Evolutionary conservation across 2,329 filamentous ascomycete genomes (phyloP), one percentile per base, ranked within the genome.

Genomic region (Corinectria fuckeliana): DNA sequence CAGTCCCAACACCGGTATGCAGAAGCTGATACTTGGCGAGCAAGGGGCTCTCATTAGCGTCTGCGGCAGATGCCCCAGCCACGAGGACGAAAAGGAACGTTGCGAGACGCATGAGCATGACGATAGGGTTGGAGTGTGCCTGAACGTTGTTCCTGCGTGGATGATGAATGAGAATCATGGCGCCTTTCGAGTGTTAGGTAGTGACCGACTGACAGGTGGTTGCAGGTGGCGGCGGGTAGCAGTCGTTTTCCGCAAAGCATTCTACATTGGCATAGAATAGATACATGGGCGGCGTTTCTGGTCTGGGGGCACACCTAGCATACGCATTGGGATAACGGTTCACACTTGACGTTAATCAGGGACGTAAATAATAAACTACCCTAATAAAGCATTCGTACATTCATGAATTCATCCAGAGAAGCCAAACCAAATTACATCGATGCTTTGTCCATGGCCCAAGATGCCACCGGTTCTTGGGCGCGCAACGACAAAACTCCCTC

Each of bases 381-480:
- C 36, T 25, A 30, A 26, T 8, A 23, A 50, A 58, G 8, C 38
- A 58, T 55, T 61, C 62, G 38, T 70, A 60, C 60, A 60, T 64
- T 69, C 67, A 65, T 68, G 56, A 59, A 60, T 67, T 62, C 57
- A 49, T 58, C 49, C 47, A 34, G 38, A 44, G 5, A 42, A 18
- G 49, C 30, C 20, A 18, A 57, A 14, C 26, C 9, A 49, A 36
- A 25, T 28, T 10, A 50, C 34, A 20, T 3, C 16, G 4, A 23
- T 36, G 36, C n/a, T 20, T 45, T 23, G 50, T 39, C 28, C 30
- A 39, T 55, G 45, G 50, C 23, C 47, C 44, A n/a, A 50, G 44
- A 20, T 42, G 25, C 45, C 16, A 50, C 38, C 20, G 42, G 26
- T 48, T 25, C 41, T 38, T 45, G 49, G n/a, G 42, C 50, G 18